phyloP scores from a whole-genome alignment of 176 grass and related monocot species.

The Zoysia japonica region DNA sequence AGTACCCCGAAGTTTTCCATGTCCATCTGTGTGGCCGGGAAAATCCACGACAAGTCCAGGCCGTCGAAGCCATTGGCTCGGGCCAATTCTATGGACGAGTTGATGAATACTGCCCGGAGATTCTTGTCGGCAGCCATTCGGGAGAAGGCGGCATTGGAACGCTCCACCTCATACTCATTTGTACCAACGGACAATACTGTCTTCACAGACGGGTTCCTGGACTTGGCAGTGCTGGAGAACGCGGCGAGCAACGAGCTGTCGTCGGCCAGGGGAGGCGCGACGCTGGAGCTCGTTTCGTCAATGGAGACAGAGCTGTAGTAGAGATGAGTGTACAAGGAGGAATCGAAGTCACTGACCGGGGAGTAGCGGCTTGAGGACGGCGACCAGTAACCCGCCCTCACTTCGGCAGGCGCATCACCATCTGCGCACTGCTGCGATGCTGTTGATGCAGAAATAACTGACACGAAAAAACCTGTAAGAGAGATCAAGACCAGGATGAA shows the following conservation, averaged over 20 bases:
- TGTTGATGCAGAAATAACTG: background rate
- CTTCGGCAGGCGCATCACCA: conserved; percentile 13
- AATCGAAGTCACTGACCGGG: conserved; percentile 52
- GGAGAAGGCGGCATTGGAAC: conserved; percentile 57
- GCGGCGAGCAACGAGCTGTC: conserved; percentile 20
- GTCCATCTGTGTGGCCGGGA: conserved; percentile 47
- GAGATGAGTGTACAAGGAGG: conserved; percentile 69
- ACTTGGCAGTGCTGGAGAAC: conserved; percentile 57
- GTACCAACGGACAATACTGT: conserved; percentile 52
- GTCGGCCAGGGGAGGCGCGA: conserved; percentile 22
- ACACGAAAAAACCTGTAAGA: conserved; percentile 5
- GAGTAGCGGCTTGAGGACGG: conserved; percentile 48
- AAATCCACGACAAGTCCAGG: conserved; percentile 68
- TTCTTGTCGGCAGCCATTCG: conserved; percentile 46
- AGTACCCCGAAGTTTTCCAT: conserved; percentile 59
- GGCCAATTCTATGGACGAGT: conserved; percentile 51
- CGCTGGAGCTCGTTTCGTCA: conserved; percentile 34
- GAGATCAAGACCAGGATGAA: conserved; percentile 30
- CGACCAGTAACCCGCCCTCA: conserved; percentile 72
- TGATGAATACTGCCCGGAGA: conserved; percentile 53
- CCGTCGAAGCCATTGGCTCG: conserved; percentile 64
- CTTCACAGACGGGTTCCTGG: conserved; percentile 51
- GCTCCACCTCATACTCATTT: conserved; percentile 15
- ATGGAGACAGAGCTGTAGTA: conserved; percentile 70
- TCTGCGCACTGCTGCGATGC: conserved; percentile 13